Base-by-base conservation (phyloP, 169 alveolate genomes). In the Babesia ovata region DNA sequence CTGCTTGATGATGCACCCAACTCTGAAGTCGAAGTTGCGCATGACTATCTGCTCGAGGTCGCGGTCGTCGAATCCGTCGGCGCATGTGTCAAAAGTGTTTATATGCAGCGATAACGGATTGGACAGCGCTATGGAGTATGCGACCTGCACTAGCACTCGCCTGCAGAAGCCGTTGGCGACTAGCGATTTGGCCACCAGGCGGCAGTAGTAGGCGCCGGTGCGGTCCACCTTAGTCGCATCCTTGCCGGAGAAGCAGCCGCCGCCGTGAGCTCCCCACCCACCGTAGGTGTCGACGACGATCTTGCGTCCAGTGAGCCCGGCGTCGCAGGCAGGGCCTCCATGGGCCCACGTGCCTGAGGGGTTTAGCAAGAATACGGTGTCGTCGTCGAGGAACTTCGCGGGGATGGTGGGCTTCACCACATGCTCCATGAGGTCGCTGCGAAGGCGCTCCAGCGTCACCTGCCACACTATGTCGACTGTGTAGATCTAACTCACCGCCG, bases 211-310 rank as follows among this genome's bases (percentile, higher is more conserved):
- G 36, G 99, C 99, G 26, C 99, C 99, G 19, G 99, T 95, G 54
- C 99, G 93, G 84, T 98, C 99, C 45, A 97, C 99, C 92, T 98
- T 98, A 46, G 99, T 94, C 59, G 98, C 89, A 79, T 98, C 99
- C 86, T 98, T 98, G 83, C 99, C 99, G 58, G 99, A 97, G 95
- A 98, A 98, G 59, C 99, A 99, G 57, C 99, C 99, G 17, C 99
- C 99, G 26, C 99, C 99, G 86, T 98, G 99, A 26, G 98, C 99
- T 19, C 99, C 99, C 99, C 99, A 97, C 57, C 99, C 99, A 33
- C 99, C 99, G 90, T 98, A 98, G 28, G 99, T 98, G 89, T 98
- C 99, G 46, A 98, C 98, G 63, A 98, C 97, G 73, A 98, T 97
- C 88, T 98, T 98, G 58, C 99, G 94, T 70, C 99, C 99, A 17